These are phyloP conservation scores for Chrysoporthe cubensis DNA, from an alignment of 2,329 filamentous ascomycete species.

Conservation along the genomic window DNA sequence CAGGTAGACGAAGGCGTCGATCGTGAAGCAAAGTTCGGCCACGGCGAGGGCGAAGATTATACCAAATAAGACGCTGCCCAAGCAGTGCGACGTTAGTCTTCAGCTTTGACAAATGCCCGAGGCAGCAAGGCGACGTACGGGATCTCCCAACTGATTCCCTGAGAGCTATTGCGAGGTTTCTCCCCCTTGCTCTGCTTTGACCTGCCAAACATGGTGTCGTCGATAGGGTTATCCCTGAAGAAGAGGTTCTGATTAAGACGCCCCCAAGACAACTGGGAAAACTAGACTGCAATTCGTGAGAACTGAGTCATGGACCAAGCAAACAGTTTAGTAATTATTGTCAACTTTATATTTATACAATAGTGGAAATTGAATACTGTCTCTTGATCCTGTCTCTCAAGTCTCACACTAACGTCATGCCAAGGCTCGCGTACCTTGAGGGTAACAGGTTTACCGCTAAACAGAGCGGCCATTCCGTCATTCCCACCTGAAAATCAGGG, in stretches of 20 bases:
- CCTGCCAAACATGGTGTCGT: constrained; percentile 16
- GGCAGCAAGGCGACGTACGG: neutral
- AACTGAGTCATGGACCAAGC: neutral
- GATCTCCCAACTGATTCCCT: constrained; percentile 20
- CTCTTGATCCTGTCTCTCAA: too few species aligned
- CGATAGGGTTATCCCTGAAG: neutral
- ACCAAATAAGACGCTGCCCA: constrained; percentile 21
- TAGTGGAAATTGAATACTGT: neutral
- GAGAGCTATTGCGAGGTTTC: constrained; percentile 17
- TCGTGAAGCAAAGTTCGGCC: constrained; percentile 20
- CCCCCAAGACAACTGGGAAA: neutral
- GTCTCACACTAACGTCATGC: constrained; percentile 5
- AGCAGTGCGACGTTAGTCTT: neutral
- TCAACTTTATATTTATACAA: neutral
- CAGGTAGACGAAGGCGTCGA: constrained; percentile 23
- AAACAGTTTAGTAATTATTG: neutral
- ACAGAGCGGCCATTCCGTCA: constrained; percentile 8
- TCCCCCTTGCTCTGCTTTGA: constrained; percentile 18
- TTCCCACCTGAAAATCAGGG: constrained; percentile 10
- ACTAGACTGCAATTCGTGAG: neutral
- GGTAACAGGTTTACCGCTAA: constrained; percentile 1
- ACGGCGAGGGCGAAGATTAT: constrained; percentile 24
- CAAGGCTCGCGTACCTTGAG: neutral
- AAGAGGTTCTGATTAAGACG: neutral
- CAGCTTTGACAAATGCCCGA: neutral